Evolutionary conservation across 257 asterid species (phyloP).

Genomic region (Solanum peruvianum): DNA sequence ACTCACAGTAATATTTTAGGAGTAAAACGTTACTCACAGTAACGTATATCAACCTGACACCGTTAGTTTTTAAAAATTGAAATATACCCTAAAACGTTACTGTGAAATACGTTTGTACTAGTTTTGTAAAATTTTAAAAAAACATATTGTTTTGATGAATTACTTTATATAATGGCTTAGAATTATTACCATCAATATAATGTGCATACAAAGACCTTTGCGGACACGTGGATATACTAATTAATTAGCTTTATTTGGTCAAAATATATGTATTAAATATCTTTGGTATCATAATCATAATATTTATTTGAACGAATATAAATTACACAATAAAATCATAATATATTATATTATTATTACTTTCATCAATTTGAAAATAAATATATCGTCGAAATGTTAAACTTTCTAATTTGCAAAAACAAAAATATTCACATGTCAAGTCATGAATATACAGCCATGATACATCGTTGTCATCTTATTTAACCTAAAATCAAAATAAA

Average conservation of each 20-base stretch:
- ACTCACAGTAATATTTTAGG: no score
- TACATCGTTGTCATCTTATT: no score
- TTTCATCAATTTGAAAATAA: neutral
- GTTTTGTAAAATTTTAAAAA: no score
- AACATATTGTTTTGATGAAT: no score
- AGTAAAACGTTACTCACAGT: no score
- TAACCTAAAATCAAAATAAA: neutral
- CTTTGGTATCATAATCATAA: neutral
- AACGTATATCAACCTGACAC: no score
- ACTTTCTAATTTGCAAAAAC: no score
- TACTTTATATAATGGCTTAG: no score
- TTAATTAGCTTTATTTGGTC: neutral
- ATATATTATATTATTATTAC: neutral
- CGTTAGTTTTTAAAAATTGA: no score
- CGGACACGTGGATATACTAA: neutral
- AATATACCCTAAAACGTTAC: no score
- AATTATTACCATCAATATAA: neutral
- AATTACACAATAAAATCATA: neutral
- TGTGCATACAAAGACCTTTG: neutral
- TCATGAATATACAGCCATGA: neutral
- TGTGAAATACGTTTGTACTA: no score
- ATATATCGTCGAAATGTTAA: neutral
- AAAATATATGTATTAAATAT: neutral
- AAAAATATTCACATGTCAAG: neutral
- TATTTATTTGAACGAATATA: fast-evolving